phyloP scores from a whole-genome alignment of 2,329 filamentous ascomycete genomes.

The Epichloe sp. region DNA sequence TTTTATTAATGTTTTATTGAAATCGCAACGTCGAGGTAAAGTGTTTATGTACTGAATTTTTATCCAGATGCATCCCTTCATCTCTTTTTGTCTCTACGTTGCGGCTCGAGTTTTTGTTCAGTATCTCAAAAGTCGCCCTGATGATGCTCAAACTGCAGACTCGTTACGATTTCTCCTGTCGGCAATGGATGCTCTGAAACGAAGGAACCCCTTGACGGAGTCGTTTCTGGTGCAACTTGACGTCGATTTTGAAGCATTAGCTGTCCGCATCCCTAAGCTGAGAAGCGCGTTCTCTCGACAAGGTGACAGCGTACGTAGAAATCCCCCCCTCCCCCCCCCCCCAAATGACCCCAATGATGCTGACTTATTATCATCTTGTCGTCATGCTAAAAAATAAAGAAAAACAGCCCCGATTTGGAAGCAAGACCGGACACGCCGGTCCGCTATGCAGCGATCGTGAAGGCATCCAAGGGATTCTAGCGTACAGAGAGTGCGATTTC shows the following conservation, averaged over 20 bases:
- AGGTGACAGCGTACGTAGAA: constrained; percentile 34
- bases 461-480: constrained; percentile 27
- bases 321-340: too few relatives aligned
- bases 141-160: constrained; percentile 64
- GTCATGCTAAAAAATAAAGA: not conserved
- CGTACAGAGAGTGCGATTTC: constrained; percentile 31
- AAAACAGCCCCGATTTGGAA: constrained; percentile 1
- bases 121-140: constrained; percentile 85
- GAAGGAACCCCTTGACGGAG: constrained; percentile 79
- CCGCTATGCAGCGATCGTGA: constrained; percentile 23
- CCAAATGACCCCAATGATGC: too few relatives aligned
- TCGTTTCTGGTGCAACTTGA: constrained; percentile 91
- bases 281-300: constrained; percentile 41
- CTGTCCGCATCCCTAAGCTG: constrained; percentile 45
- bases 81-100: constrained; percentile 94
- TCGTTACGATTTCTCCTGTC: constrained; percentile 82
- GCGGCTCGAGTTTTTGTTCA: constrained; percentile 90
- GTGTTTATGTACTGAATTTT: not conserved
- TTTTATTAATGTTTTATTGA: not conserved
- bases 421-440: constrained; percentile 2
- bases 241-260: constrained; percentile 71
- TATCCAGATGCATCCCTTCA: constrained; percentile 83
- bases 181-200: constrained; percentile 81
- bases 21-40: not conserved
- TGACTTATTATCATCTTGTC: not conserved